These are phyloP conservation scores for Solanum chaucha DNA, from an alignment of 257 asterid genomes.

Conservation along the genomic window DNA sequence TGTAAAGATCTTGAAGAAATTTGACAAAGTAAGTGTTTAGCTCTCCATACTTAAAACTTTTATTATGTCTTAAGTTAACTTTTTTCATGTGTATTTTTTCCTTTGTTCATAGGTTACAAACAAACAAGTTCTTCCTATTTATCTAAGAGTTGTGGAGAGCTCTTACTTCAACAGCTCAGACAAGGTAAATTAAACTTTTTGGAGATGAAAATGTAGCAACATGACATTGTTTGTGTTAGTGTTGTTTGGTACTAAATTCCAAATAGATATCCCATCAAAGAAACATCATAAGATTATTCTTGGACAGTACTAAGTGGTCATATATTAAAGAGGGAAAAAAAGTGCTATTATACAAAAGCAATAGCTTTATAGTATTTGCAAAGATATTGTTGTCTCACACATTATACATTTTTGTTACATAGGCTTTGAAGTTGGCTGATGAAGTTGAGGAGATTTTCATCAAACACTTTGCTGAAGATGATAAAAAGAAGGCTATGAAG, in stretches of 20 bases:
- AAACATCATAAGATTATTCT: conserved; percentile 15
- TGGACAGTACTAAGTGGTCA: conserved; percentile 38
- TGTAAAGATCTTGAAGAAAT: conserved; percentile 85
- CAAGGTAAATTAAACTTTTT: conserved; percentile 40
- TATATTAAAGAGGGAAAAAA: not conserved
- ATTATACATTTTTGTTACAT: conserved; percentile 2
- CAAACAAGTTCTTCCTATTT: conserved; percentile 81
- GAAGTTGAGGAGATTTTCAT: conserved; percentile 77
- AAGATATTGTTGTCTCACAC: conserved; percentile 41
- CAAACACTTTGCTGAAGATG: conserved; percentile 69
- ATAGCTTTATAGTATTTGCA: conserved; percentile 20
- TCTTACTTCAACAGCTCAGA: conserved; percentile 89
- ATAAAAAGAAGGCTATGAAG: conserved; percentile 73
- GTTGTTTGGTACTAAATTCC: not conserved
- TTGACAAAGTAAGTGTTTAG: conserved; percentile 49
- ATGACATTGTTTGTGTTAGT: conserved; percentile 13
- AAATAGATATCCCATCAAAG: conserved; percentile 16
- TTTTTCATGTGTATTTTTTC: conserved; percentile 4
- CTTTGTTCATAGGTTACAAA: conserved; percentile 50
- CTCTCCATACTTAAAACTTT: not conserved
- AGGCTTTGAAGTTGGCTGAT: conserved; percentile 71
- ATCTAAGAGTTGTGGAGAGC: conserved; percentile 80
- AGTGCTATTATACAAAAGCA: conserved; percentile 6
- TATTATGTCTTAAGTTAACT: conserved; percentile 5
- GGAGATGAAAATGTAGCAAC: not conserved